A percentile compares a stretch with the other conserved stretches of the same genome.
These are phyloP conservation scores for Crithidia fasciculata DNA, from an alignment of 208 protist species.

Conservation along the genomic window DNA sequence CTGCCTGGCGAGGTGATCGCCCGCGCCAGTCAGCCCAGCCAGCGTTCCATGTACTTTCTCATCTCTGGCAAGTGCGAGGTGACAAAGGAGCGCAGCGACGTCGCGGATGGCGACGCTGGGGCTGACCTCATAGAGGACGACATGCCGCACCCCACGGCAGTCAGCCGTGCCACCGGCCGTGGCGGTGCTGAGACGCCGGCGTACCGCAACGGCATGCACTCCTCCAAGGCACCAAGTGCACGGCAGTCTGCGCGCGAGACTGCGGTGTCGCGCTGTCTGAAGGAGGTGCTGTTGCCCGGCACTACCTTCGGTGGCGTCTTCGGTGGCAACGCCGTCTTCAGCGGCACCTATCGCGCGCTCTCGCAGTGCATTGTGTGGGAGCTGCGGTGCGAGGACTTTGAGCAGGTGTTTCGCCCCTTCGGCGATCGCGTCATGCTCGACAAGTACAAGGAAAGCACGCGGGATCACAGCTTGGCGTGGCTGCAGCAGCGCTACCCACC, in stretches of 20 bases:
- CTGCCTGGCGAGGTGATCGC: constrained; percentile 66
- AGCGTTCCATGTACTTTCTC: constrained; percentile 78
- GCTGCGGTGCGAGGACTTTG: constrained; percentile 64
- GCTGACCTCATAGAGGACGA: no score
- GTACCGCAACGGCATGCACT: constrained; percentile 12
- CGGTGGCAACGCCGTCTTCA: constrained; percentile 55
- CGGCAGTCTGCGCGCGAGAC: not conserved
- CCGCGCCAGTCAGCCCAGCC: constrained; percentile 48
- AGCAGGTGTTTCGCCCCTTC: constrained; percentile 58
- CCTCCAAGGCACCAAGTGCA: constrained; percentile 1
- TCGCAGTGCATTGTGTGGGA: constrained; percentile 86
- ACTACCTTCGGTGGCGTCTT: constrained; percentile 83
- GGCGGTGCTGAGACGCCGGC: constrained; percentile 1
- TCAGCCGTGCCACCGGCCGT: not conserved
- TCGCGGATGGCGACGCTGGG: not conserved
- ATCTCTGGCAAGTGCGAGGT: constrained; percentile 81
- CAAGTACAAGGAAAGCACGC: constrained; percentile 53
- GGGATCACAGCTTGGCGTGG: constrained; percentile 51
- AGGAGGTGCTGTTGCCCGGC: constrained; percentile 47
- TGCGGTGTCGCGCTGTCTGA: constrained; percentile 2
- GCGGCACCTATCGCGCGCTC: constrained; percentile 64
- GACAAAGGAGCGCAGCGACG: constrained; percentile 28
- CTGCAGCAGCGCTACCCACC: constrained; percentile 52
- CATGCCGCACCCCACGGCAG: not conserved
- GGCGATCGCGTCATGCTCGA: constrained; percentile 64